Percentiles rank a stretch among this genome's conserved stretches.
phyloP scores from a whole-genome alignment of 768 basidiomycete genomes.

The Mycena venus region DNA sequence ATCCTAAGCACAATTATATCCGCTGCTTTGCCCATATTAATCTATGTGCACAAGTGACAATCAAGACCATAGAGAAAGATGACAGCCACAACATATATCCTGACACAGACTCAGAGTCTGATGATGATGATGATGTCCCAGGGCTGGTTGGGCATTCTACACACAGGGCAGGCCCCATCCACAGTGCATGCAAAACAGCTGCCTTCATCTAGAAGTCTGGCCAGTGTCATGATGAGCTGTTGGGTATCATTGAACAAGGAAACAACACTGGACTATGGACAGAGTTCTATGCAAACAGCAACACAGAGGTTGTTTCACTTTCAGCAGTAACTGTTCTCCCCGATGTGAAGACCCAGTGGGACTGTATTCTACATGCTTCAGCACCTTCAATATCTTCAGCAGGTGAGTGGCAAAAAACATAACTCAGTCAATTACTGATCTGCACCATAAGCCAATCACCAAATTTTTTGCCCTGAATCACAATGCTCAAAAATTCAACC shows the following conservation, averaged over 20 bases:
- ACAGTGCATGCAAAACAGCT: no score
- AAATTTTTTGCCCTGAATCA: not conserved
- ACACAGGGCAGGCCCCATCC: no score
- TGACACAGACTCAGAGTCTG: not conserved
- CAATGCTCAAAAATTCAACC: not conserved
- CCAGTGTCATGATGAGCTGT: no score
- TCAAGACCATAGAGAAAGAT: conserved; percentile 4
- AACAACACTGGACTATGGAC: not conserved
- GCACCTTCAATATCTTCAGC: not conserved
- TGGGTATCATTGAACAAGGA: not conserved
- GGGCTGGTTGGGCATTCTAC: not conserved
- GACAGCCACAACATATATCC: not conserved
- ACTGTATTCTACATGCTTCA: conserved; percentile 15
- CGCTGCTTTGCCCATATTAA: conserved; percentile 1
- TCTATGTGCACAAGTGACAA: not conserved
- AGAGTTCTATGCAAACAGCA: not conserved
- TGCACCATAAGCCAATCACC: not conserved
- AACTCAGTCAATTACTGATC: not conserved
- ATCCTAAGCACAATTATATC: not conserved
- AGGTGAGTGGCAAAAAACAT: not conserved
- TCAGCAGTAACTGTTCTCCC: not conserved
- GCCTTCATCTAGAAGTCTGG: no score
- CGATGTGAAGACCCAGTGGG: conserved; percentile 16
- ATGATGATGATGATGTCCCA: not conserved
- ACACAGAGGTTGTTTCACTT: not conserved